Conservation (phyloP, 208 protist species). For the Naegleria lovaniensis region DNA sequence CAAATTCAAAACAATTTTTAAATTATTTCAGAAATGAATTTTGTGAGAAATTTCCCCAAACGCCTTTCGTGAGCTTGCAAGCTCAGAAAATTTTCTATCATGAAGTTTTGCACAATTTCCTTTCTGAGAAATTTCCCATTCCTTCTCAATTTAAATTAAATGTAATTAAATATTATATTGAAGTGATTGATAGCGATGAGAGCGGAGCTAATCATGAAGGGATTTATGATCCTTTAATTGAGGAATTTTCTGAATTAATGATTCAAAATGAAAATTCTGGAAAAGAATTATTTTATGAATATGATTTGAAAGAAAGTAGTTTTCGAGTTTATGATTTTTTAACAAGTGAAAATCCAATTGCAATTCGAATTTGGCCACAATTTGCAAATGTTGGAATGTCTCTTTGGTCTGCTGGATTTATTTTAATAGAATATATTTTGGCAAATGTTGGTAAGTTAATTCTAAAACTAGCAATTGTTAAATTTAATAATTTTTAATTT, state of each 20-base stretch:
- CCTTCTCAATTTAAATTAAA: neutral
- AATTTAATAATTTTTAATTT: no score
- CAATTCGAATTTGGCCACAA: neutral
- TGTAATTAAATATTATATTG: neutral
- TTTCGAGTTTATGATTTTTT: slow-evolving; percentile 1
- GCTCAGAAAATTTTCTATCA: neutral
- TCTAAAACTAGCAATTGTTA: no score
- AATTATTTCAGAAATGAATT: neutral
- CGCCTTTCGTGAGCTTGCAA: no score
- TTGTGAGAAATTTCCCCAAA: neutral
- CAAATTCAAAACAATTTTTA: neutral
- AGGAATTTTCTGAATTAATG: neutral
- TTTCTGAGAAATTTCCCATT: neutral
- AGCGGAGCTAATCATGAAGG: neutral
- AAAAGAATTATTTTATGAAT: neutral
- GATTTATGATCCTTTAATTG: neutral
- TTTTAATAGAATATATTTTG: neutral
- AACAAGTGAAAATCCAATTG: neutral
- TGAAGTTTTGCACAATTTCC: neutral
- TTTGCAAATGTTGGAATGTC: slow-evolving; percentile 15
- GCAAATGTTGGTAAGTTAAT: neutral
- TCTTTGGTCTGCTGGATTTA: neutral
- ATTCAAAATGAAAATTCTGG: neutral
- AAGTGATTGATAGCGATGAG: neutral
- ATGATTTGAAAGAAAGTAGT: neutral